phyloP scores from a whole-genome alignment of 2,329 filamentous ascomycete species.

The Cadophora gregata region DNA sequence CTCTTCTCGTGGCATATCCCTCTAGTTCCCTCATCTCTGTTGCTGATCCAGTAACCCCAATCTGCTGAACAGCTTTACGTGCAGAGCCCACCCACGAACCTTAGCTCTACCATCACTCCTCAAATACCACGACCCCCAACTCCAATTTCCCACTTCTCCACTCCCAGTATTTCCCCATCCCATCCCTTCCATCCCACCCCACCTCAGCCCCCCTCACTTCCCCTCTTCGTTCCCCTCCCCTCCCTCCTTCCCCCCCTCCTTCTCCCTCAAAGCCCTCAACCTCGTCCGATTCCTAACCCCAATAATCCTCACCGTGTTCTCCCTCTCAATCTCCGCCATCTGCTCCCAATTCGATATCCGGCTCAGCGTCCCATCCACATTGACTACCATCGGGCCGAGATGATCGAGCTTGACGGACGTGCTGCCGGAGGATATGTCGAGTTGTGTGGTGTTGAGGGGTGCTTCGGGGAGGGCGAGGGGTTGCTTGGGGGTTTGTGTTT shows the following conservation, averaged over 20 bases:
- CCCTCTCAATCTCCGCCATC: slow-evolving; percentile 71
- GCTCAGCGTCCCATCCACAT: slow-evolving; percentile 72
- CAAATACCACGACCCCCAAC: not conserved
- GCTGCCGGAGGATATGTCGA: slow-evolving; percentile 37
- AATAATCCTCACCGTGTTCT: slow-evolving; percentile 70
- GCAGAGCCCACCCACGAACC: too few relatives aligned
- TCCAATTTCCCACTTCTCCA: not conserved
- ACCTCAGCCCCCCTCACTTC: not conserved
- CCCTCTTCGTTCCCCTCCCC: not conserved
- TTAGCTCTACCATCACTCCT: not conserved
- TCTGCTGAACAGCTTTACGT: too few relatives aligned
- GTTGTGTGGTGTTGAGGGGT: slow-evolving; percentile 26
- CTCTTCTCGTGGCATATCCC: too few relatives aligned
- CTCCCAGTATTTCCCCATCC: not conserved
- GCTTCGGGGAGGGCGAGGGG: slow-evolving; percentile 31
- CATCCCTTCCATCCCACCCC: too few relatives aligned
- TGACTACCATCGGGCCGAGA: slow-evolving; percentile 76
- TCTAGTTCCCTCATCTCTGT: too few relatives aligned
- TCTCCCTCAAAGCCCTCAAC: slow-evolving; percentile 58
- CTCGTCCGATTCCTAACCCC: slow-evolving; percentile 72
- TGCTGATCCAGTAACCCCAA: too few relatives aligned
- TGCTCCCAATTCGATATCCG: slow-evolving; percentile 75
- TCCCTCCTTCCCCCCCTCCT: slow-evolving; percentile 37
- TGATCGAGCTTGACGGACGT: slow-evolving; percentile 64
- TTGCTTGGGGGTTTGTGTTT: slow-evolving; percentile 13